A percentile compares a stretch with the other conserved stretches of the same genome.
Evolutionary conservation across 108 stramenopile species (phyloP).

Genomic region (Skeletonema grethae): DNA sequence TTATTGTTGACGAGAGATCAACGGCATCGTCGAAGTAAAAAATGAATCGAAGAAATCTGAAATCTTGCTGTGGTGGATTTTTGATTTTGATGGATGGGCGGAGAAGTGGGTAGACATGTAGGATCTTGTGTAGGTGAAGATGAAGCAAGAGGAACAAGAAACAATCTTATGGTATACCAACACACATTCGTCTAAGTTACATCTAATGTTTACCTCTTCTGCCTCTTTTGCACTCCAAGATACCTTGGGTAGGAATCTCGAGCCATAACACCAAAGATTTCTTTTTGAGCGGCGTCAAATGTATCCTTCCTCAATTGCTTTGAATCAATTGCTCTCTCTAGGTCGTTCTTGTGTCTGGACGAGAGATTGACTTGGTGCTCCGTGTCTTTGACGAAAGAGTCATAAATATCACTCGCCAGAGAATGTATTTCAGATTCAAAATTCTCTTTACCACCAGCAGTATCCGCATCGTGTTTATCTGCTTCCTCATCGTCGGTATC

Average conservation of each 20-base stretch:
- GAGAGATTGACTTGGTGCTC: slow-evolving; percentile 45
- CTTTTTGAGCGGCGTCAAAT: slow-evolving; percentile 45
- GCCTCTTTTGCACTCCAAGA: background rate
- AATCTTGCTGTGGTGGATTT: too few species aligned
- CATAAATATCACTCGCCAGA: slow-evolving; percentile 26
- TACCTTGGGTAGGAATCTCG: slow-evolving; percentile 51
- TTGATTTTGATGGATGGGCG: background rate
- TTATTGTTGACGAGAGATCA: too few species aligned
- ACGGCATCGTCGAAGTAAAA: too few species aligned
- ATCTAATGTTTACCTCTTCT: background rate
- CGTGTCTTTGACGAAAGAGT: background rate
- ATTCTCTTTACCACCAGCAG: background rate
- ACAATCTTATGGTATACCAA: too few species aligned
- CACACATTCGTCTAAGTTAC: background rate
- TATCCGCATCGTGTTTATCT: background rate
- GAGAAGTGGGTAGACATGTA: background rate
- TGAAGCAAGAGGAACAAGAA: too few species aligned
- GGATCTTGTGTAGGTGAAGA: background rate
- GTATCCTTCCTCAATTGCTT: slow-evolving; percentile 26
- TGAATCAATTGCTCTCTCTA: slow-evolving; percentile 33
- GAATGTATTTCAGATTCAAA: background rate
- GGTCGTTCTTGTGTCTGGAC: slow-evolving; percentile 32
- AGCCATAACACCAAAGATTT: slow-evolving; percentile 52
- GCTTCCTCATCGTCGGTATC: slow-evolving; percentile 1
- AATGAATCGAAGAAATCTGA: too few species aligned